phyloP scores from a whole-genome alignment of 768 basidiomycete genomes.

The Rhodocollybia butyracea region DNA sequence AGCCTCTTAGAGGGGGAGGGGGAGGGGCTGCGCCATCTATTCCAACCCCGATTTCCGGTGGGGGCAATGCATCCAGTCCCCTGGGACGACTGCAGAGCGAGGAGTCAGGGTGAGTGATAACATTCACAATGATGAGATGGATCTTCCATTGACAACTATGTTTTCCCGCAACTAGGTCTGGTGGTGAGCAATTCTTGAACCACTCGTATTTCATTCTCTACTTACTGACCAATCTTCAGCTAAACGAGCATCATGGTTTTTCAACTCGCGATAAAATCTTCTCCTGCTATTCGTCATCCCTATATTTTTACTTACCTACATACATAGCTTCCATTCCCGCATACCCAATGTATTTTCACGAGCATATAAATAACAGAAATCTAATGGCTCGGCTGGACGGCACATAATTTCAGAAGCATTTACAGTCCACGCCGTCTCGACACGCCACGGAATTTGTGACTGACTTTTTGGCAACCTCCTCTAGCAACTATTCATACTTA shows the following conservation, averaged over 20 bases:
- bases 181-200: constrained; percentile 11
- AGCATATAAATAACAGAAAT: constrained; percentile 11
- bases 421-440: too few species aligned
- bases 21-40: constrained; percentile 48
- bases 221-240: constrained; percentile 43
- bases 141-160: neutral
- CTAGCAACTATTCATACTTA: too few species aligned
- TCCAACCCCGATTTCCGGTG: constrained; percentile 38
- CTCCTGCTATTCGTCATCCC: constrained; percentile 15
- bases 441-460: too few species aligned
- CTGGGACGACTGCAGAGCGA: constrained; percentile 77
- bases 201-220: neutral
- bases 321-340: constrained; percentile 12
- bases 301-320: constrained; percentile 5
- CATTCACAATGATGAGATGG: neutral
- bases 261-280: constrained; percentile 66
- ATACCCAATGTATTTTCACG: constrained; percentile 23
- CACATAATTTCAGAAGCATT: too few species aligned
- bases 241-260: constrained; percentile 93
- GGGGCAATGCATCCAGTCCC: constrained; percentile 56
- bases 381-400: neutral
- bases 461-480: too few species aligned
- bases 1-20: constrained; percentile 93
- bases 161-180: constrained; percentile 2
- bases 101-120: constrained; percentile 61